Base-by-base conservation (phyloP, 805 yeast genomes). In the Yamadazyma paraphyllophila region DNA sequence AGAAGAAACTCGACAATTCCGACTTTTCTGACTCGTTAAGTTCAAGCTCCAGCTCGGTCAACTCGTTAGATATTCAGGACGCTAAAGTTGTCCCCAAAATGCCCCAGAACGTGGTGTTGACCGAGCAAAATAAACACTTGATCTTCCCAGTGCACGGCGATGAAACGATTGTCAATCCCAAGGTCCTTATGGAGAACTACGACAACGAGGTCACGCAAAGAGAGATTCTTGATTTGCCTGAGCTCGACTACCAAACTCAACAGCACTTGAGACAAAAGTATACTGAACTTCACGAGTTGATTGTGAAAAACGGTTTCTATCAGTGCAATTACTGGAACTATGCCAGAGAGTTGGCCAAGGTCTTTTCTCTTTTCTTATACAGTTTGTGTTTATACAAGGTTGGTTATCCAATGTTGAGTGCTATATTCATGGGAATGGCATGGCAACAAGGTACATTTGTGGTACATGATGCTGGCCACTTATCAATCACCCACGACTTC, bases 361-460 rank as follows among this genome's bases (percentile, higher is more conserved):
- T 87, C 39, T 50, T 68, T 1, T 55, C 80, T 0, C 63, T 89
- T 33, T 77, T 83, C 38, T 51, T 76, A 2, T 69, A 74, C 41
- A 68, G 84, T 3, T 69, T 75, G 37, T 63, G 73, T 7, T 76
- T 81, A 44, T 74, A 81, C 50, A 73, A 74, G 48, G 46, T 63
- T 10, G 61, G 66, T 13, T 71, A 76, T 58, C 73, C 78, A 47
- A 62, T 69, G 29, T 35, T 74, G 20, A 81, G 90, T 54, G 96
- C 94, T 0, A 46, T 82, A 5, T 66, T 66, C 44, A 67, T 90
- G 47, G 97, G 94, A 0, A 57, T 81, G 37, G 87, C 84, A 7
- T 89, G 96, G 96, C 97, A 89, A 54, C 97, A 89, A 62, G 73
- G 87, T 60, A 85, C 88, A 2, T 89, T 89, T 60, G 82, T 88